phyloP scores from a whole-genome alignment of 805 yeast species.

The Metschnikowia matae region DNA sequence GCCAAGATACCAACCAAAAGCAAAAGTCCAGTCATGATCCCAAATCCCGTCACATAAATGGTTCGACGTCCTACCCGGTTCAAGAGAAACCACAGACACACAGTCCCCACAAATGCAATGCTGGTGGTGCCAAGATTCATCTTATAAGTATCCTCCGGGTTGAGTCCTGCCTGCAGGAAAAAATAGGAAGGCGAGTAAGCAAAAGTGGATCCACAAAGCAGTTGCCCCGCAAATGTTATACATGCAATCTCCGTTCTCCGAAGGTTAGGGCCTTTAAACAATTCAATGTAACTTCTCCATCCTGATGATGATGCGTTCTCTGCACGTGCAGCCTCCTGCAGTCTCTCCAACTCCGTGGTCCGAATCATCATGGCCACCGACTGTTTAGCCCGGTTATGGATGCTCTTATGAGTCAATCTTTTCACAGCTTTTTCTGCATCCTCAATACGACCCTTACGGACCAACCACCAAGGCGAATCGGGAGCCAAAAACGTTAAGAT shows the following conservation, averaged over 20 bases:
- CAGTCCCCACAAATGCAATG: constrained; percentile 9
- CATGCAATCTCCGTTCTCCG: constrained; percentile 11
- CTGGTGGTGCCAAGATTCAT: constrained; percentile 11
- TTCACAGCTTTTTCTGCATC: constrained; percentile 36
- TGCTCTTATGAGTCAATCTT: constrained; percentile 12
- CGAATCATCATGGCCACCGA: constrained; percentile 25
- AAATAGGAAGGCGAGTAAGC: constrained; percentile 11
- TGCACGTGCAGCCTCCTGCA: constrained; percentile 26
- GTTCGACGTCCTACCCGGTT: constrained; percentile 6
- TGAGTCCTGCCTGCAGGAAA: constrained; percentile 12
- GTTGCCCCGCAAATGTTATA: constrained; percentile 9
- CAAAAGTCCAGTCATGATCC: constrained; percentile 3
- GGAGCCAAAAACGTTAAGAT: constrained; percentile 46
- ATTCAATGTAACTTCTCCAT: constrained; percentile 23
- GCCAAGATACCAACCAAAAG: constrained; percentile 9
- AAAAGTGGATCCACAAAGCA: constrained; percentile 10
- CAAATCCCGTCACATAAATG: constrained; percentile 7
- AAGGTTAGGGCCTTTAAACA: constrained; percentile 6
- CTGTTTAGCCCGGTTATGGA: constrained; percentile 16
- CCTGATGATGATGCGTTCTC: constrained; percentile 14
- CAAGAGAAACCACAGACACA: constrained; percentile 9
- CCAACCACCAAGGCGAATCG: constrained; percentile 58
- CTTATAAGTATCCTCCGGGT: constrained; percentile 7
- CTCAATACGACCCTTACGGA: constrained; percentile 35
- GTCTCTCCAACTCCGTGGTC: constrained; percentile 27